phyloP scores from a whole-genome alignment of 495 filamentous ascomycete genomes.

The Penicillium canariense region DNA sequence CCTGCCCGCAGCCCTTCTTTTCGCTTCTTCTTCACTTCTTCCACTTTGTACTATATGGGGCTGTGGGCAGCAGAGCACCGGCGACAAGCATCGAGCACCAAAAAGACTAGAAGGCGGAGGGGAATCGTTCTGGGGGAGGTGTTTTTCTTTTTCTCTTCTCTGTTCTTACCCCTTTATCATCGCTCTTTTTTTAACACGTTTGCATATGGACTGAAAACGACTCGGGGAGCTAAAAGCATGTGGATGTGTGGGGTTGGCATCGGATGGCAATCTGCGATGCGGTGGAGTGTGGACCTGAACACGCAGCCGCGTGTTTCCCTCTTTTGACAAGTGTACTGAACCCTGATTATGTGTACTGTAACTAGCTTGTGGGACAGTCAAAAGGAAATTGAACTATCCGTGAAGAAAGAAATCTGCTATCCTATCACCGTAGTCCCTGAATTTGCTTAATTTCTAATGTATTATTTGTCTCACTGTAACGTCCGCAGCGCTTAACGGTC shows the following conservation, averaged over 20 bases:
- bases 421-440: too few species aligned
- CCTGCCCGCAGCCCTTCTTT: slow-evolving; percentile 9
- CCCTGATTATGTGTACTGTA: slow-evolving; percentile 22
- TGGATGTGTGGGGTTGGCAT: neutral
- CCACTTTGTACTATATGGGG: slow-evolving; percentile 27
- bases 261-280: neutral
- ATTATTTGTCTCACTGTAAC: too few species aligned
- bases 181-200: neutral
- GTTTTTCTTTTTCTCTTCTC: slow-evolving; percentile 12
- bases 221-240: neutral
- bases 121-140: slow-evolving; percentile 10
- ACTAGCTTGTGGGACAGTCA: slow-evolving; percentile 21
- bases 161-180: neutral
- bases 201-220: slow-evolving; percentile 20
- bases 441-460: too few species aligned
- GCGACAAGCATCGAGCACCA: slow-evolving; percentile 19
- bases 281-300: slow-evolving; percentile 1
- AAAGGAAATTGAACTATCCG: slow-evolving; percentile 24
- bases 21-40: slow-evolving; percentile 18
- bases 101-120: slow-evolving; percentile 32
- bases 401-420: too few species aligned
- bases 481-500: too few species aligned
- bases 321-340: slow-evolving; percentile 18
- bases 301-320: slow-evolving; percentile 19
- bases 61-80: slow-evolving; percentile 17